phyloP scores from a whole-genome alignment of 805 yeast genomes.

The Saccharomycopsis sp. region DNA sequence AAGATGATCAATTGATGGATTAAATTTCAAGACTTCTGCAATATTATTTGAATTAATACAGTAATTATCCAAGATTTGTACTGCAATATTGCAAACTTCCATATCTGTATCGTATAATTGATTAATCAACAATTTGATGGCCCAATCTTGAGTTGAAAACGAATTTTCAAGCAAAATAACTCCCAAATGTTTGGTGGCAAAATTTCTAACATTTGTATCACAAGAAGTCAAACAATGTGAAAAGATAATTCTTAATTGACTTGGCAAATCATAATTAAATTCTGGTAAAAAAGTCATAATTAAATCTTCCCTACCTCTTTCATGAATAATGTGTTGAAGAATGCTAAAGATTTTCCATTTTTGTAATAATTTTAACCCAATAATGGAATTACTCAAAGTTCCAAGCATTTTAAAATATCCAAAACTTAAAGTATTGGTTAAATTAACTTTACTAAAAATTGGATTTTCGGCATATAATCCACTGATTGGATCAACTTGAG shows the following conservation, averaged over 20 bases:
- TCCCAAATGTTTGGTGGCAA: constrained; percentile 47
- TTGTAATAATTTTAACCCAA: constrained; percentile 61
- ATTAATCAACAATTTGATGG: constrained; percentile 44
- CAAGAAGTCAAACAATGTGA: constrained; percentile 53
- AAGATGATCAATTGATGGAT: constrained; percentile 48
- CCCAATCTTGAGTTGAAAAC: constrained; percentile 28
- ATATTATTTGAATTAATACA: constrained; percentile 40
- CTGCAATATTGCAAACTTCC: constrained; percentile 45
- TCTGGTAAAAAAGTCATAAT: constrained; percentile 47
- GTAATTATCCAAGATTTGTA: constrained; percentile 41
- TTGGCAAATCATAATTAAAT: constrained; percentile 47
- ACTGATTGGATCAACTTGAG: constrained; percentile 72
- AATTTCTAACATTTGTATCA: constrained; percentile 38
- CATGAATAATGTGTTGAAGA: constrained; percentile 58
- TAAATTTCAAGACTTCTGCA: constrained; percentile 37
- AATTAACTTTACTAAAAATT: constrained; percentile 48
- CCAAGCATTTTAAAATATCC: constrained; percentile 82
- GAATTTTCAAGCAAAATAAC: constrained; percentile 24
- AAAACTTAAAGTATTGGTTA: constrained; percentile 52
- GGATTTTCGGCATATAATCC: constrained; percentile 69
- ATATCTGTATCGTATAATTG: constrained; percentile 60
- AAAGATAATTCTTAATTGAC: constrained; percentile 60
- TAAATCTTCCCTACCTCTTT: constrained; percentile 45
- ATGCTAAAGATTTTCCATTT: constrained; percentile 82
- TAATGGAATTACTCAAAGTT: constrained; percentile 43